phyloP scores from a whole-genome alignment of 2,329 filamentous ascomycete genomes.

The Beauveria scarabaeidicola region DNA sequence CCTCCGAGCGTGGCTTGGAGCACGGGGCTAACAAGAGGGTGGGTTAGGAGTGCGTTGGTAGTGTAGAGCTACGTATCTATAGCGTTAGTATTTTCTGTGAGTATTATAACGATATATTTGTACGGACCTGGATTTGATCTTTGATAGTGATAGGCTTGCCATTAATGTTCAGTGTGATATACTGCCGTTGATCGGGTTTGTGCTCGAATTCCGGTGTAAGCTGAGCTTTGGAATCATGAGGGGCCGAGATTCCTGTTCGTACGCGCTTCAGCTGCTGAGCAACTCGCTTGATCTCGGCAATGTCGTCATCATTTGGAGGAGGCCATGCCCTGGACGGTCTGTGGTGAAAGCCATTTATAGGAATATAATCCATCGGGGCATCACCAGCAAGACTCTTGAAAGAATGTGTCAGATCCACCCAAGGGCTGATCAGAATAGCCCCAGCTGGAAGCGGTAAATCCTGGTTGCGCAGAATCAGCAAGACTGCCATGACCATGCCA shows the following conservation, averaged over 20 bases:
- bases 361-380: conserved; percentile 77
- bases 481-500: conserved; percentile 74
- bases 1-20: conserved; percentile 85
- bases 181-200: conserved; percentile 17
- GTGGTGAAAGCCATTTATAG: conserved; percentile 78
- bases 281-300: conserved; percentile 44
- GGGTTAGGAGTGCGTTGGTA: conserved; percentile 74
- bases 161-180: conserved; percentile 60
- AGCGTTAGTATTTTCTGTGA: not conserved
- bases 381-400: conserved; percentile 80
- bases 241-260: not conserved
- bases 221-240: not conserved
- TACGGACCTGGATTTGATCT: conserved; percentile 80
- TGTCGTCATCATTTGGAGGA: conserved; percentile 73
- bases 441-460: conserved; percentile 80
- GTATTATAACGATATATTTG: not conserved
- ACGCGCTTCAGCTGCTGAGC: conserved; percentile 33
- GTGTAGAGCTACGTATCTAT: conserved; percentile 49
- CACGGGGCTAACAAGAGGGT: conserved; percentile 83
- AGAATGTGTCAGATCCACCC: conserved; percentile 92
- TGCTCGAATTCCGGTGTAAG: not conserved
- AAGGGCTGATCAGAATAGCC: conserved; percentile 83
- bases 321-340: conserved; percentile 89
- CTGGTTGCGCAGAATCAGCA: conserved; percentile 75
- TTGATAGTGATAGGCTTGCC: conserved; percentile 65